phyloP scores from a whole-genome alignment of 345 rosid genomes.

The Raphanus sativus region DNA sequence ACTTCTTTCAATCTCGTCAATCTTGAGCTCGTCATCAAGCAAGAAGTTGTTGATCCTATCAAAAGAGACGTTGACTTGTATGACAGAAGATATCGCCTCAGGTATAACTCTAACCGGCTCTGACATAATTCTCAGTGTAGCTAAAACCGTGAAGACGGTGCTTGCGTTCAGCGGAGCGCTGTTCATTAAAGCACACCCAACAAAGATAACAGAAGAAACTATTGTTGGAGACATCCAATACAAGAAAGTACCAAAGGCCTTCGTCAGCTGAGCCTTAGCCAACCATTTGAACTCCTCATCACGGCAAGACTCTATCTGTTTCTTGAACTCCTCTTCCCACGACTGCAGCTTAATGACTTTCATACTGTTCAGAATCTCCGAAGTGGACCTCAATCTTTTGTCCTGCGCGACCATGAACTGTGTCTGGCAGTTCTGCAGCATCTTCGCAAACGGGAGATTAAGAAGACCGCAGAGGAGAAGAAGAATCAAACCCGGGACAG shows the following conservation, averaged over 20 bases:
- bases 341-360: slow-evolving; percentile 78
- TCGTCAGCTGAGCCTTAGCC: slow-evolving; percentile 50
- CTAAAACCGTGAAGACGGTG: slow-evolving; percentile 74
- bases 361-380: slow-evolving; percentile 72
- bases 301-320: slow-evolving; percentile 53
- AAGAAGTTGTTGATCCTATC: slow-evolving; percentile 56
- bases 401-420: slow-evolving; percentile 72
- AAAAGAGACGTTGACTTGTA: slow-evolving; percentile 71
- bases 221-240: slow-evolving; percentile 80
- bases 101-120: slow-evolving; percentile 74
- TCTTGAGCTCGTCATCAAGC: slow-evolving; percentile 62
- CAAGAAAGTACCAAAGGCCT: slow-evolving; percentile 47
- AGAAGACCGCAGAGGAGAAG: slow-evolving; percentile 50
- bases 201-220: slow-evolving; percentile 60
- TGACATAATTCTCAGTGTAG: slow-evolving; percentile 58
- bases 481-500: slow-evolving; percentile 57
- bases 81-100: slow-evolving; percentile 64
- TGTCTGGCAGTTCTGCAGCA: slow-evolving; percentile 57
- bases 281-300: slow-evolving; percentile 66
- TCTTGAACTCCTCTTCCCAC: slow-evolving; percentile 78
- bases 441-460: slow-evolving; percentile 62
- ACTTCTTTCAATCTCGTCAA: slow-evolving; percentile 36
- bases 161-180: slow-evolving; percentile 71
- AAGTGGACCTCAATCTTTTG: slow-evolving; percentile 56
- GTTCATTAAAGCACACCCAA: slow-evolving; percentile 55